These are phyloP conservation scores for Coemansia guatemalensis DNA, from an alignment of 192 early-diverging fungal genomes.

Conservation along the genomic window DNA sequence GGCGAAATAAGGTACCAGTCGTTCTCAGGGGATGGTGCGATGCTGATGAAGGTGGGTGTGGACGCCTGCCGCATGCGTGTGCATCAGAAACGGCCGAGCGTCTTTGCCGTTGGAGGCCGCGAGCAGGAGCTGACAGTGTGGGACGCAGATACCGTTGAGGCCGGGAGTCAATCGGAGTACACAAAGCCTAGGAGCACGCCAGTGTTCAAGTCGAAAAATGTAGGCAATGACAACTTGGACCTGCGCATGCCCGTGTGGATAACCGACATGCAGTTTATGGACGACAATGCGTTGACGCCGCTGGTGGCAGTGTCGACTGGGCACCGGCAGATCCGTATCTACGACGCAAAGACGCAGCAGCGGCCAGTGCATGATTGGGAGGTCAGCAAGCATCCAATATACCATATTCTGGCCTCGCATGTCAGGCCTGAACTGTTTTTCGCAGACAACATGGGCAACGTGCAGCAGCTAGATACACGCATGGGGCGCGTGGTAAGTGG, in stretches of 20 bases:
- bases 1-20: slow-evolving; percentile 43
- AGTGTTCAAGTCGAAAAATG: slow-evolving; percentile 84
- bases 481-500: slow-evolving; percentile 58
- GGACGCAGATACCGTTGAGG: slow-evolving; percentile 30
- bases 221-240: slow-evolving; percentile 75
- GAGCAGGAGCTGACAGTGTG: slow-evolving; percentile 83
- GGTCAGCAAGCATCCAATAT: slow-evolving; percentile 71
- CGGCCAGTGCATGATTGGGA: slow-evolving; percentile 69
- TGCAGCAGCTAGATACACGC: slow-evolving; percentile 62
- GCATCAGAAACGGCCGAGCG: slow-evolving; percentile 59
- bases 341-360: slow-evolving; percentile 68
- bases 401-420: slow-evolving; percentile 49
- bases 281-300: slow-evolving; percentile 38
- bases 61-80: slow-evolving; percentile 70
- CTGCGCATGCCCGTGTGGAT: slow-evolving; percentile 87
- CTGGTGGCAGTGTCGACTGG: slow-evolving; percentile 68
- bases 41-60: slow-evolving; percentile 38
- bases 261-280: slow-evolving; percentile 76
- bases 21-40: slow-evolving; percentile 9
- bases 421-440: slow-evolving; percentile 60
- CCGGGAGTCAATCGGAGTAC: slow-evolving; percentile 9
- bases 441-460: slow-evolving; percentile 62
- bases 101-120: slow-evolving; percentile 84
- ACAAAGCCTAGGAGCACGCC: slow-evolving; percentile 40
- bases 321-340: slow-evolving; percentile 79